Evolutionary conservation across 1,139 yeast genomes (phyloP), one percentile per base, ranked within the genome.

Genomic region (Entelexis sorbosivorans): DNA sequence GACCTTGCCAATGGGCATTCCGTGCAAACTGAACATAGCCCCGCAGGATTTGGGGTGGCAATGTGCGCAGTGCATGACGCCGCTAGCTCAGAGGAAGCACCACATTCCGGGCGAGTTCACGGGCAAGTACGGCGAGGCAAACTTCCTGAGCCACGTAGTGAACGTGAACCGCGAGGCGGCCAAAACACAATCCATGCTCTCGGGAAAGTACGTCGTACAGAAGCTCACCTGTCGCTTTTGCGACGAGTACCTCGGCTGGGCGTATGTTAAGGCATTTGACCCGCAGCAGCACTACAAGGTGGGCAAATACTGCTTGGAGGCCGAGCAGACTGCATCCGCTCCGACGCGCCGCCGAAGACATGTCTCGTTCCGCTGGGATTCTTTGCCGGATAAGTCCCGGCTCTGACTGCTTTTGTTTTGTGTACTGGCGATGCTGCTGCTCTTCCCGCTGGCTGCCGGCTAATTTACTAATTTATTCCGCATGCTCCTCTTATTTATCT

Each of bases 151-250:
- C 39, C 10, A 19, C 13, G 58, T 53, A 19, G 67, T 70, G 46
- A 74, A 74, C 58, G 61, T 66, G 38, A 63, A 61, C 13, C 60
- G 62, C 28, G 64, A 66, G 2, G 56, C 55, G 6, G 60, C 62
- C 8, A 71, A 68, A 51, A 63, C 63, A 39, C 69, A 77, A 50
- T 60, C 62, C 48, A 84, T 86, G 91, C 69, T 71, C 51, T 84
- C 95, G 0, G 96, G 95, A 1, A 65, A 66, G 29, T 87, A 83
- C 63, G 69, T 74, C 14, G 82, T 84, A 28, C 77, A 77, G 58
- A 78, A 78, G 56, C 76, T 85, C 34, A 66, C 66, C 49, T 86
- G 96, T 65, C 76, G 74, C 55, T 85, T 79, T 60, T 86, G 95
- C 64, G 66, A 69, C 48, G 63, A 67, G 5, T 71, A 72, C 45